These are phyloP conservation scores for Neurospora discreta DNA, from an alignment of 495 filamentous ascomycete genomes.

Conservation along the genomic window DNA sequence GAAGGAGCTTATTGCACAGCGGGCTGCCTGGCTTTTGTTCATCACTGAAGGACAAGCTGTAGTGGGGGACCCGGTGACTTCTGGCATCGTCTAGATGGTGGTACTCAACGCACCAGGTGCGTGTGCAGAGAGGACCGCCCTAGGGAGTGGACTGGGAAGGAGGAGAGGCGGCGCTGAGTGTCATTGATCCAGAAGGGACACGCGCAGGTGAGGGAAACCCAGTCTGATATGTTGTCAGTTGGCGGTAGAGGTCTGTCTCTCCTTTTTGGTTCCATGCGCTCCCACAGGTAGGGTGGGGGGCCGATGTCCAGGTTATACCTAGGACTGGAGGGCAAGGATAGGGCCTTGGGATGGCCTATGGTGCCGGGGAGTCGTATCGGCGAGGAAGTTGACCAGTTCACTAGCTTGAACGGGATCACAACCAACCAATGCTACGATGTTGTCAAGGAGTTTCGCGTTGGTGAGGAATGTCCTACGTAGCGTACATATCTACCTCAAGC, in stretches of 20 bases:
- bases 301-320: not conserved
- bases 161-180: not conserved
- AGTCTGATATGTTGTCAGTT: not conserved
- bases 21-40: not conserved
- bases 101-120: not conserved
- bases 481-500: too few species aligned
- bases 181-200: not conserved
- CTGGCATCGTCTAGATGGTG: not conserved
- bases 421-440: not conserved
- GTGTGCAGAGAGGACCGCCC: not conserved
- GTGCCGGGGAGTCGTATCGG: not conserved
- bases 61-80: not conserved
- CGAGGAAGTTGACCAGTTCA: not conserved
- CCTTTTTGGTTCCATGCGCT: not conserved
- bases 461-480: not conserved
- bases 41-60: not conserved
- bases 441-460: not conserved
- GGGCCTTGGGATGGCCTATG: too few species aligned
- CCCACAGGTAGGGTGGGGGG: not conserved
- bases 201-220: not conserved
- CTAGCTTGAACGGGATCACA: not conserved
- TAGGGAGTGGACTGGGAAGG: not conserved
- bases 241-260: too few species aligned
- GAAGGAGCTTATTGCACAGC: not conserved
- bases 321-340: too few species aligned